Evolutionary conservation across 1,139 yeast genomes (phyloP), one percentile per base, ranked within the genome.

Genomic region (Hyphopichia khmerensis): DNA sequence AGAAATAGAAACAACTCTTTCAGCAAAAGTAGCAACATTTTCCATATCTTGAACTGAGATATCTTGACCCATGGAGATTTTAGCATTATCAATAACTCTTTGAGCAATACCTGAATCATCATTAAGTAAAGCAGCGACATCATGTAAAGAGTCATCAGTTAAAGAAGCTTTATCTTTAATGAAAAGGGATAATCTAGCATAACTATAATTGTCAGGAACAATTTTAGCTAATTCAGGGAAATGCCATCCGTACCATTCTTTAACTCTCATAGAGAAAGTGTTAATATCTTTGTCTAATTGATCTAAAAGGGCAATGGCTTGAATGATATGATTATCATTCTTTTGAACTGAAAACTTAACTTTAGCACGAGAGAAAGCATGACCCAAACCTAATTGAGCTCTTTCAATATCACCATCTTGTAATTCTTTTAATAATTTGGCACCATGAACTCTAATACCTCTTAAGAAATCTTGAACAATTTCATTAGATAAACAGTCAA

Each of bases 191-290:
- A 91, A 79, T 67, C 79, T 84, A 57, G 96, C 96, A 68, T 81
- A 93, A 52, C 80, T 76, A 70, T 87, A 87, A 76, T 91, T 91
- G 74, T 93, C 99, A 56, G 88, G 83, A 55, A 91, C 90, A 64
- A 93, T 89, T 79, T 93, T 93, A 61, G 96, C 96, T 80, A 93
- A 81, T 73, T 93, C 99, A 35, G 99, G 99, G 83, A 93, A 95
- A 69, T 93, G 99, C 99, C 99, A 93, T 52, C 99, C 98, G 72
- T 95, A 93, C 99, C 99, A 93, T 75, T 93, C 99, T 75, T 91
- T 91, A 65, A 83, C 81, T 75, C 99, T 84, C 99, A 93, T 93
- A 54, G 98, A 93, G 61, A 88, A 93, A 41, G 98, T 95, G 76
- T 93, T 93, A 60, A 93, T 80, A 66, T 95, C 99, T 74, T 93